These are phyloP conservation scores for Carex kokanica DNA, from an alignment of 176 grass and related monocot species.

Conservation along the genomic window DNA sequence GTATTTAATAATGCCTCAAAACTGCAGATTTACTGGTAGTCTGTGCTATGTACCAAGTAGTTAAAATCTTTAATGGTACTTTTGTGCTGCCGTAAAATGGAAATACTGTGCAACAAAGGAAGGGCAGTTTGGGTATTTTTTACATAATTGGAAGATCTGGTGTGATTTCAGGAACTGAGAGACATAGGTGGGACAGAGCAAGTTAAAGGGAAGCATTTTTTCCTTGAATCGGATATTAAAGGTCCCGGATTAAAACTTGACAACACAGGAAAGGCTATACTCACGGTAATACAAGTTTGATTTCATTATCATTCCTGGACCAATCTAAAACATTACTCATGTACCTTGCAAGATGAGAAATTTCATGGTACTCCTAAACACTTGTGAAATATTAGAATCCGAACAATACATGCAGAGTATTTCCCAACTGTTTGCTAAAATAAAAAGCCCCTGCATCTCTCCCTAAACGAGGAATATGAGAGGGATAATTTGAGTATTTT, in stretches of 20 bases:
- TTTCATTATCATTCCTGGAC: not conserved
- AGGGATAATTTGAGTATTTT: not conserved
- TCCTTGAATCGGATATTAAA: slow-evolving; percentile 89
- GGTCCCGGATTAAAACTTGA: slow-evolving; percentile 93
- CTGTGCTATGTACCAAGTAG: too few species aligned
- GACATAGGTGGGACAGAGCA: slow-evolving; percentile 49
- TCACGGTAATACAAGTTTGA: slow-evolving; percentile 44
- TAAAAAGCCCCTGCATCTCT: not conserved
- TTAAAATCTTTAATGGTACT: not conserved
- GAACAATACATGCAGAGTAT: not conserved
- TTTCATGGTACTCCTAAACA: not conserved
- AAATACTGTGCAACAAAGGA: slow-evolving; percentile 1
- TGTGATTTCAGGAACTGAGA: slow-evolving; percentile 66
- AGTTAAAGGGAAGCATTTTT: slow-evolving; percentile 92
- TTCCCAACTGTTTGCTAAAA: not conserved
- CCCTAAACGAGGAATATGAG: not conserved
- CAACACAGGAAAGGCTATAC: slow-evolving; percentile 81
- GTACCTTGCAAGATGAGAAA: not conserved
- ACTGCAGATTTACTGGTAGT: slow-evolving; percentile 1
- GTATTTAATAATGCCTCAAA: not conserved
- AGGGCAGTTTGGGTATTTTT: not conserved
- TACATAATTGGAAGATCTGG: too few species aligned
- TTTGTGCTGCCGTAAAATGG: not conserved
- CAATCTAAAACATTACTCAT: not conserved
- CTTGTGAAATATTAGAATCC: not conserved